Conservation (phyloP, 352 stramenopile genomes). For the Lagenidium giganteum region DNA sequence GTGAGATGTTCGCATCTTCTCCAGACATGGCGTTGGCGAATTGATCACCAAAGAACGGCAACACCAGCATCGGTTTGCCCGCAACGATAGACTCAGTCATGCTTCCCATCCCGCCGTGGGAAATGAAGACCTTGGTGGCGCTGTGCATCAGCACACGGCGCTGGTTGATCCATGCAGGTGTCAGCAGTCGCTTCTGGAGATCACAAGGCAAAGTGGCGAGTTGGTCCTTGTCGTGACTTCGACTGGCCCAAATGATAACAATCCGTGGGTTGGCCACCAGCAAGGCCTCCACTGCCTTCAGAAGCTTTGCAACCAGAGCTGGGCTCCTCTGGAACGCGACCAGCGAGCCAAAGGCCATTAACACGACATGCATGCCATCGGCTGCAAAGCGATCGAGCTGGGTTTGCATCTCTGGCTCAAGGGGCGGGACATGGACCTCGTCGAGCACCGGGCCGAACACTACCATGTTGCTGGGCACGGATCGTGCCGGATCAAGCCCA, state of each 20-base stretch:
- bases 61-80: slow-evolving; percentile 17
- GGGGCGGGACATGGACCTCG: slow-evolving; percentile 15
- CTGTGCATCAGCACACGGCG: slow-evolving; percentile 18
- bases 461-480: slow-evolving; percentile 17
- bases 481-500: slow-evolving; percentile 14
- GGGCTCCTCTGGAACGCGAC: slow-evolving; percentile 17
- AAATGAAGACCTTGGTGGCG: slow-evolving; percentile 16
- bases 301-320: slow-evolving; percentile 12
- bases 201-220: slow-evolving; percentile 7
- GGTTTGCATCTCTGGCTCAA: slow-evolving; percentile 14
- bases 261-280: slow-evolving; percentile 3
- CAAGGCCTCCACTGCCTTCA: slow-evolving; percentile 7
- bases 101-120: slow-evolving; percentile 14
- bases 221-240: slow-evolving; percentile 16
- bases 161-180: slow-evolving; percentile 16
- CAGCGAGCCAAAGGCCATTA: slow-evolving; percentile 19
- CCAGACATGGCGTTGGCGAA: slow-evolving; percentile 17
- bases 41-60: slow-evolving; percentile 17
- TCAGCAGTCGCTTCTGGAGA: slow-evolving; percentile 14
- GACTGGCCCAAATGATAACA: slow-evolving; percentile 15
- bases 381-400: slow-evolving; percentile 8
- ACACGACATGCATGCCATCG: slow-evolving; percentile 7
- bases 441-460: slow-evolving; percentile 18
- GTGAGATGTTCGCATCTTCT: slow-evolving; percentile 13
- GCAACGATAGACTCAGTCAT: slow-evolving; percentile 18